Evolutionary conservation across 305 asterid genomes (phyloP).

Genomic region (Withania somnifera): DNA sequence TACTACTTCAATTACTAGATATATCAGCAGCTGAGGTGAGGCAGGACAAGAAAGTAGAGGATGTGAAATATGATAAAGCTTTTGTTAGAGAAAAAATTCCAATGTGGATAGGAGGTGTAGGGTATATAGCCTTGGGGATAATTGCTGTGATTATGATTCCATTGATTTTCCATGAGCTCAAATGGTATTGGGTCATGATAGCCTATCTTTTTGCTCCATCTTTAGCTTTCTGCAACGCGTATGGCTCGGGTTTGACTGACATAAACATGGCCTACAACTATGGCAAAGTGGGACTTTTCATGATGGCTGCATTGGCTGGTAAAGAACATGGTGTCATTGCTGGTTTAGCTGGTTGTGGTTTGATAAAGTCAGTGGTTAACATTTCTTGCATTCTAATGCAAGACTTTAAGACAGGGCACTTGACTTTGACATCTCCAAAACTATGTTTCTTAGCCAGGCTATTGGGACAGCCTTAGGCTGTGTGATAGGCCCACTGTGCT

Average conservation of each 20-base stretch:
- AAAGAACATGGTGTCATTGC: constrained; percentile 64
- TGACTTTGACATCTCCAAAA: constrained; percentile 53
- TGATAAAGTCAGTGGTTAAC: constrained; percentile 50
- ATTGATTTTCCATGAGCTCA: constrained; percentile 47
- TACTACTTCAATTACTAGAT: neutral
- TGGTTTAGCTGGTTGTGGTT: constrained; percentile 60
- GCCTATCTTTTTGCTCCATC: constrained; percentile 66
- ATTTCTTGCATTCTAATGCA: constrained; percentile 69
- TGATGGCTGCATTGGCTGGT: constrained; percentile 65
- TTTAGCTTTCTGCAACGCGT: constrained; percentile 76
- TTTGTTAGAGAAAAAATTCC: constrained; percentile 56
- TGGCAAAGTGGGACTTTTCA: constrained; percentile 70
- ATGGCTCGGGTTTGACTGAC: constrained; percentile 76
- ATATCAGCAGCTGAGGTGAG: constrained; percentile 11
- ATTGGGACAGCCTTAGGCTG: constrained; percentile 71
- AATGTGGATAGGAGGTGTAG: constrained; percentile 39
- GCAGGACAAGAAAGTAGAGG: constrained; percentile 7
- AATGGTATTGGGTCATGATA: constrained; percentile 57
- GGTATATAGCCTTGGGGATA: constrained; percentile 36
- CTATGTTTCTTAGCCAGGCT: constrained; percentile 65
- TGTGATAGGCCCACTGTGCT: constrained; percentile 41
- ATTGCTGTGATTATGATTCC: constrained; percentile 47
- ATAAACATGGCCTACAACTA: constrained; percentile 78
- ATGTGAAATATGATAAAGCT: constrained; percentile 26
- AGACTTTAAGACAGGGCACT: constrained; percentile 68